These are phyloP conservation scores for Batrachochytrium dendrobatidis DNA, from an alignment of 371 early-diverging fungal genomes.

Conservation along the genomic window DNA sequence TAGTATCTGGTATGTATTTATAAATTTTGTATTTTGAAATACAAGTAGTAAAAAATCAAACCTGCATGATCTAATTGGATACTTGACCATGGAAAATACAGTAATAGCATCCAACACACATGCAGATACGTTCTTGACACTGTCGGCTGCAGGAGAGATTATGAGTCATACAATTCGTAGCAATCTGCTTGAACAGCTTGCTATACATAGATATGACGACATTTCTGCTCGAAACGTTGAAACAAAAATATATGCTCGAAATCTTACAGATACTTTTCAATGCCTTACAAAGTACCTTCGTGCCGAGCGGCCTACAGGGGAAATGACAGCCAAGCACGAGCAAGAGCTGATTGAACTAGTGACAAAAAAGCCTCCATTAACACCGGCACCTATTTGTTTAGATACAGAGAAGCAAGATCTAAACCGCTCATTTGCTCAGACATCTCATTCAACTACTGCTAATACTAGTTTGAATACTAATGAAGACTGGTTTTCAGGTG, in stretches of 20 bases:
- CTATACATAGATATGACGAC: slow-evolving; percentile 22
- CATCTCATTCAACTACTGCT: too few species aligned
- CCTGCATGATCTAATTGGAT: background rate
- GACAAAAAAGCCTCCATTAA: slow-evolving; percentile 17
- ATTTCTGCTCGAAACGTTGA: slow-evolving; percentile 23
- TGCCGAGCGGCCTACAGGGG: slow-evolving; percentile 15
- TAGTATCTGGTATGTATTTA: slow-evolving; percentile 20
- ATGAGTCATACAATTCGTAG: slow-evolving; percentile 21
- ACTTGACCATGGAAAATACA: background rate
- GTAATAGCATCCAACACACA: slow-evolving; percentile 22
- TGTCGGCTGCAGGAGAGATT: slow-evolving; percentile 28
- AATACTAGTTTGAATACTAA: background rate
- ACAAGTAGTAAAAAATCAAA: background rate
- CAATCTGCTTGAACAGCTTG: slow-evolving; percentile 20
- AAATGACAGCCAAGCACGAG: slow-evolving; percentile 22
- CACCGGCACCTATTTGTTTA: too few species aligned
- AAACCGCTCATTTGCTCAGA: background rate
- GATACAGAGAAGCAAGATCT: too few species aligned
- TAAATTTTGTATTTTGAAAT: background rate
- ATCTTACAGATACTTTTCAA: slow-evolving; percentile 23
- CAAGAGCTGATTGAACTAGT: slow-evolving; percentile 30
- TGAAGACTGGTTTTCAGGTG: background rate
- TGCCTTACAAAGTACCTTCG: slow-evolving; percentile 17
- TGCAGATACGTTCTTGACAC: slow-evolving; percentile 29
- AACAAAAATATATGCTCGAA: slow-evolving; percentile 21